Base-by-base conservation (phyloP, 306 rosid genomes). In the Vigna unguiculata region DNA sequence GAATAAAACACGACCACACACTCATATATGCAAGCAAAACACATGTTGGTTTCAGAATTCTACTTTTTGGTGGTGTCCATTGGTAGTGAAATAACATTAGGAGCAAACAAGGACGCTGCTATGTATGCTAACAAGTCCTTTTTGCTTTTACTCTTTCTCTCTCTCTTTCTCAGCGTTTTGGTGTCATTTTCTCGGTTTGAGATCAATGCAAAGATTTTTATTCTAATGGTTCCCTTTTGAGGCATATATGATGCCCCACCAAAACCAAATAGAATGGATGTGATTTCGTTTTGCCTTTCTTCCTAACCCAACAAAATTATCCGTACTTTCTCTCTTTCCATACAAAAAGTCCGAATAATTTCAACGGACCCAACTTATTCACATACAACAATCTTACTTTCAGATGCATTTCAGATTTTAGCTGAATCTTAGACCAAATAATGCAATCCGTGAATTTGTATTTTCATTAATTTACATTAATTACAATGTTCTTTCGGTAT, bases 221-320 rank as follows among this genome's bases (percentile, higher is more conserved):
- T 88, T 86, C 96, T 75, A 4, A 74, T 76, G 89, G 93, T 85
- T 86, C 88, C 91, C 92, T 85, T 17, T 85, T 77, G 81, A 77
- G 85, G 49, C 85, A 82, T 78, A 71, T 75, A 64, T 69, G 59
- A 71, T 80, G 82, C 40, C 90, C 90, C 89, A 90, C 91, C 58
- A 36, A 68, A 68, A 66, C 74, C 66, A 20, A 40, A 46, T 51
- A 59, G 30, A 71, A 45, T 76, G 41, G 63, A 74, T 47, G 54
- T 73, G 75, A 68, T 72, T 11, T 51, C 65, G 62, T 58, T 75
- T 78, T 70, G 75, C 64, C 64, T 67, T 72, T 77, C 66, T 47
- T 61, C 52, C 58, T 51, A 30, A 25, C 71, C 55, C 40, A 71
- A 64, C 71, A 34, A 74, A 65, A 47, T 47, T 28, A 25, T 74